Evolutionary conservation across 768 basidiomycete genomes (phyloP), one percentile per base, ranked within the genome.

Genomic region (Naganishia onofrii): DNA sequence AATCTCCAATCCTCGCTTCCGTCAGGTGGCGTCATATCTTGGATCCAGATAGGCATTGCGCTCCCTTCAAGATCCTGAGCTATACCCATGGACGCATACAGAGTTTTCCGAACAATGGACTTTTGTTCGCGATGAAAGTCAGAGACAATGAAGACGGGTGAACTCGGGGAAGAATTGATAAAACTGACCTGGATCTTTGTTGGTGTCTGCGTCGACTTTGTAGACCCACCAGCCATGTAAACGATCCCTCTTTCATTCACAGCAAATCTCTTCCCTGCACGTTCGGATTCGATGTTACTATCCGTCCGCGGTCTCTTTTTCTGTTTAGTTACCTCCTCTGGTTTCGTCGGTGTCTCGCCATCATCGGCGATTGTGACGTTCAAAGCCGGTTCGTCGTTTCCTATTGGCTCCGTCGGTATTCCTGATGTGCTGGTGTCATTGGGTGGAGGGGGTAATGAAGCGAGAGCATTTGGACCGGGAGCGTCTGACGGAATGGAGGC

Each of bases 221-320:
- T 63, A 3, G 57, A 60, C 6, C 68, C 68, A 55, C 44, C 58
- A 12, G 53, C 53, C 68, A 69, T 69, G 31, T 57, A 57, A 12
- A 69, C 55, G 21, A 69, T 55, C 31, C 68, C 68, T n/a, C 68
- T 21, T 21, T 69, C 68, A 44, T 69, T 56, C 23, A 69, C 68
- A 29, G 57, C 68, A 5, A 69, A 36, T 28, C 42, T 54, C 44
- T 63, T 63, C 23, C 36, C 38, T 28, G 60, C 36, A 29, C 60
- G 21, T 29, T 63, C 60, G 21, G 12, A 19, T 17, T 42, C 38
- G 19, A 42, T 23, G 7, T 58, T 36, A n/a, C 60, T 42, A 34
- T 63, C 60, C 12, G 60, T 23, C 29, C 48, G 48, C 3, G 48
- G 48, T 63, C 42, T 28, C 23, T 38, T 44, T 63, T 28, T 44